Evolutionary conservation across 2,329 filamentous ascomycete genomes (phyloP).

Genomic region (Fusarium duplospermum): DNA sequence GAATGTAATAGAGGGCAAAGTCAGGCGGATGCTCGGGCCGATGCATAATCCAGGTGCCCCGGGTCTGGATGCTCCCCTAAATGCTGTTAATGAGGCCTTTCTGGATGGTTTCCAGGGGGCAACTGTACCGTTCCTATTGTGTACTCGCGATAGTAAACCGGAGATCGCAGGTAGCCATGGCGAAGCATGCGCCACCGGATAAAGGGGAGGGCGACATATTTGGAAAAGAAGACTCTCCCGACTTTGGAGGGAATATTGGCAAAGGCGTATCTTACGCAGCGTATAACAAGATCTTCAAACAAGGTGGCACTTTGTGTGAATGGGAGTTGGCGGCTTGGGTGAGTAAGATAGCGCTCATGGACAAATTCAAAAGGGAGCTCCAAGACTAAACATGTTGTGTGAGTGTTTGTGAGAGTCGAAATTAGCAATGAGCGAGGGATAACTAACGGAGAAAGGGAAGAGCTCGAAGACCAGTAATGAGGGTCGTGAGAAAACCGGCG

Average conservation of each 20-base stretch:
- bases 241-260: conserved; percentile 75
- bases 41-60: conserved; percentile 77
- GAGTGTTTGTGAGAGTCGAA: conserved; percentile 20
- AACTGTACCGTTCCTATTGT: conserved; percentile 44
- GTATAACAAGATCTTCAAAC: conserved; percentile 82
- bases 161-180: conserved; percentile 73
- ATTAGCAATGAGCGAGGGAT: neutral
- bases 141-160: conserved; percentile 72
- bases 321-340: conserved; percentile 55
- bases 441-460: conserved; percentile 77
- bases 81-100: neutral
- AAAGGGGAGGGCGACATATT: conserved; percentile 78
- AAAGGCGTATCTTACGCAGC: conserved; percentile 83
- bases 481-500: conserved; percentile 70
- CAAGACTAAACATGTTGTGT: conserved; percentile 40
- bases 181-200: conserved; percentile 79
- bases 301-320: conserved; percentile 77
- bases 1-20: conserved; percentile 83
- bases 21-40: conserved; percentile 73
- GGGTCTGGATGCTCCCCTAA: conserved; percentile 56
- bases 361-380: conserved; percentile 46
- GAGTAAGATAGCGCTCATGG: conserved; percentile 47
- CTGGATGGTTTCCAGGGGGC: neutral
- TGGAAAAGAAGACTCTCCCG: conserved; percentile 82
- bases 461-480: conserved; percentile 67